These are phyloP conservation scores for Mychonastes homosphaera DNA, from an alignment of 139 green algal species.

Conservation along the genomic window DNA sequence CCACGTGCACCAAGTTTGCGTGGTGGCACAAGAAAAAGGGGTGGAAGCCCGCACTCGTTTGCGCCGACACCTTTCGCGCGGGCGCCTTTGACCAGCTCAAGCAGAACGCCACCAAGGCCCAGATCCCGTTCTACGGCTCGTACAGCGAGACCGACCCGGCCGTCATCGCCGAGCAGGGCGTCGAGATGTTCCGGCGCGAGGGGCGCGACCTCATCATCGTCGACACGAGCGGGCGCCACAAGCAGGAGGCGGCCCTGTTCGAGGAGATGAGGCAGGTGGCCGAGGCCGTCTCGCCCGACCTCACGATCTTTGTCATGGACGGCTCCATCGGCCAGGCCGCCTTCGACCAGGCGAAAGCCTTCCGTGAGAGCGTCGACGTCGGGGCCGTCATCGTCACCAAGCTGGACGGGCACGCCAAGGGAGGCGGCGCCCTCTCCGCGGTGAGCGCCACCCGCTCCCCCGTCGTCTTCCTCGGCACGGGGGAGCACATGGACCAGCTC, in stretches of 20 bases:
- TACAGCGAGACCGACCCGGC: conserved; percentile 96
- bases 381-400: conserved; percentile 94
- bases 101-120: conserved; percentile 95
- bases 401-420: conserved; percentile 97
- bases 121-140: conserved; percentile 80
- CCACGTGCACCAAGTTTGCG: conserved; percentile 96
- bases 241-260: conserved; percentile 95
- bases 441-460: conserved; percentile 86
- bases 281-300: conserved; percentile 60
- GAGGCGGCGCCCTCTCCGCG: conserved; percentile 86
- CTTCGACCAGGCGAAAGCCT: conserved; percentile 94
- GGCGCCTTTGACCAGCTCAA: conserved; percentile 97
- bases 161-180: conserved; percentile 80
- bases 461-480: conserved; percentile 94
- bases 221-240: conserved; percentile 90
- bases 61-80: conserved; percentile 95
- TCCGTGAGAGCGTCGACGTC: conserved; percentile 86
- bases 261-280: conserved; percentile 90
- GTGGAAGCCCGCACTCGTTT: conserved; percentile 93
- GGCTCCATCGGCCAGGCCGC: conserved; percentile 92
- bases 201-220: conserved; percentile 93
- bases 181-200: conserved; percentile 67
- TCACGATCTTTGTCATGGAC: conserved; percentile 99
- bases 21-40: conserved; percentile 93
- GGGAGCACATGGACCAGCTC: conserved; percentile 99